phyloP scores from a whole-genome alignment of 2,329 filamentous ascomycete species.

The Colletotrichum sublineola region DNA sequence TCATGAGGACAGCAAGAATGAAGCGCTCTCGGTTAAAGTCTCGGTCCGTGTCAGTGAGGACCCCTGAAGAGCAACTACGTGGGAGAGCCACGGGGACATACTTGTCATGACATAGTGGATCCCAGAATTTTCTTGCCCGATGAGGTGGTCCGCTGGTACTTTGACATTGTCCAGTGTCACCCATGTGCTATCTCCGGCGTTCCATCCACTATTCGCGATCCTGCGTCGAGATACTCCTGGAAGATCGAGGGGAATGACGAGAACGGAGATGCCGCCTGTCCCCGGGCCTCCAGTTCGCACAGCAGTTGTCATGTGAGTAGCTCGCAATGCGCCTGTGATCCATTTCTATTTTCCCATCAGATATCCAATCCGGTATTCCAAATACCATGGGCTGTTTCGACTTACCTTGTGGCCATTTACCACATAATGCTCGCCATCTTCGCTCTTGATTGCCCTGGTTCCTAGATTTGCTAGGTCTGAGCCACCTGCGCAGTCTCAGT shows the following conservation, averaged over 20 bases:
- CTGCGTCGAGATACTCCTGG: constrained; percentile 64
- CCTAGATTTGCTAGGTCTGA: constrained; percentile 69
- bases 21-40: constrained; percentile 73
- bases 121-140: constrained; percentile 67
- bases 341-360: constrained; percentile 64
- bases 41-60: not conserved
- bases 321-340: constrained; percentile 73
- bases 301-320: constrained; percentile 72
- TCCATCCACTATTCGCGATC: constrained; percentile 71
- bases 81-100: not conserved
- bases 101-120: constrained; percentile 69
- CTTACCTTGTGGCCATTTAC: constrained; percentile 68
- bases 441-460: constrained; percentile 66
- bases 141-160: constrained; percentile 66
- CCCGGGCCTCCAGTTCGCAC: constrained; percentile 70
- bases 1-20: constrained; percentile 67
- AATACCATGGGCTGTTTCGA: too few relatives aligned
- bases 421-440: constrained; percentile 64
- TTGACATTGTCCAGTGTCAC: constrained; percentile 69
- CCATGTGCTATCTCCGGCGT: constrained; percentile 71
- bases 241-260: constrained; percentile 66
- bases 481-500: constrained; percentile 4
- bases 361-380: too few relatives aligned
- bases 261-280: constrained; percentile 65
- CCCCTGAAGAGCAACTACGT: not conserved